Percentiles rank a stretch among this genome's conserved stretches.
These are phyloP conservation scores for Mortierella sp. DNA, from an alignment of 371 early-diverging fungal genomes.

Conservation along the genomic window DNA sequence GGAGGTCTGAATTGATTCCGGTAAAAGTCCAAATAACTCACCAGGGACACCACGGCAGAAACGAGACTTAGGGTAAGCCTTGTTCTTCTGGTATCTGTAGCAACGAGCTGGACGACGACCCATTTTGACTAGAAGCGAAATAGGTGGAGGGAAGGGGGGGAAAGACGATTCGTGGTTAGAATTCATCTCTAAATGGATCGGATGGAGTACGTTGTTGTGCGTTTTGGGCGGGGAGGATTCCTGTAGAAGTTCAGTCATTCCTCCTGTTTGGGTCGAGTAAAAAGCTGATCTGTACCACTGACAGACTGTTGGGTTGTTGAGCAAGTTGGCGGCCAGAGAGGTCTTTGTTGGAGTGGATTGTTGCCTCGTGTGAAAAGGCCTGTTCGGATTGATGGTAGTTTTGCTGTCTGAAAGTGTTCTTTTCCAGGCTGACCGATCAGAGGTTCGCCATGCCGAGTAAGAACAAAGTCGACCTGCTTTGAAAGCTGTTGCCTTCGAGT, in stretches of 20 bases:
- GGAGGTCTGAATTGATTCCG: no score
- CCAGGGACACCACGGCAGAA: slow-evolving; percentile 99
- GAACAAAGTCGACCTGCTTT: neutral
- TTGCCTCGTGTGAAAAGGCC: neutral
- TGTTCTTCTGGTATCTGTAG: slow-evolving; percentile 99
- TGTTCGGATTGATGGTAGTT: neutral
- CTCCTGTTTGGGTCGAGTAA: neutral
- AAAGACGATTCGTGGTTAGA: slow-evolving; percentile 8
- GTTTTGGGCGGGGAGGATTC: no score
- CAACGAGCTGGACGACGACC: slow-evolving; percentile 99
- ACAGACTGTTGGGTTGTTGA: no score
- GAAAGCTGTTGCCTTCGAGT: neutral
- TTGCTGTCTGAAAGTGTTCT: neutral
- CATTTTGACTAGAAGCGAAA: slow-evolving; percentile 69
- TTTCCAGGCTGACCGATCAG: neutral
- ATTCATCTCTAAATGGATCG: neutral
- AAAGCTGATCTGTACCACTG: no score
- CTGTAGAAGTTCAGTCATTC: neutral
- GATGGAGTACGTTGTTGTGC: neutral
- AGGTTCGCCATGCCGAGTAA: neutral
- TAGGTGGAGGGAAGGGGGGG: neutral
- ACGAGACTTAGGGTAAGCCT: slow-evolving; percentile 99
- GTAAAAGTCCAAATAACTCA: slow-evolving; percentile 29
- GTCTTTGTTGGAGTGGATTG: neutral
- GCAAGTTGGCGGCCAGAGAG: no score